These are phyloP conservation scores for Fusarium luffae DNA, from an alignment of 2,329 filamentous ascomycete species.

Conservation along the genomic window DNA sequence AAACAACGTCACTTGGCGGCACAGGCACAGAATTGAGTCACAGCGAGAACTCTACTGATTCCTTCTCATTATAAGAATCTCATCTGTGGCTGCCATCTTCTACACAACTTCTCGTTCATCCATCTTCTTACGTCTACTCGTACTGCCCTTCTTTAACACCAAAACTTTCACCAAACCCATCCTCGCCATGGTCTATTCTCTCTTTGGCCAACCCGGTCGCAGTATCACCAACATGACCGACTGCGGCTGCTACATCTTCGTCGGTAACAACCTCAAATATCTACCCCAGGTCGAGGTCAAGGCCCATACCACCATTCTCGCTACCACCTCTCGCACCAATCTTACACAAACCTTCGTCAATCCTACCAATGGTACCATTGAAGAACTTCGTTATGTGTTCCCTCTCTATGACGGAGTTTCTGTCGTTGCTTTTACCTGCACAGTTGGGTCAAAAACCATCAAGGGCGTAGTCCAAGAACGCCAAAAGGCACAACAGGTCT, in stretches of 20 bases:
- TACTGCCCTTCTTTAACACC: not conserved
- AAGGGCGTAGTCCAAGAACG: constrained; percentile 75
- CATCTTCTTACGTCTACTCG: not conserved
- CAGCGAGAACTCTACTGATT: not conserved
- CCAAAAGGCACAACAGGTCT: constrained; percentile 68
- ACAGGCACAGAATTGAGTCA: constrained; percentile 5
- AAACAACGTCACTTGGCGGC: not conserved
- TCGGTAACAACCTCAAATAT: constrained; percentile 50
- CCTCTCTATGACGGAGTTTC: constrained; percentile 79
- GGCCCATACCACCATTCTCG: constrained; percentile 70
- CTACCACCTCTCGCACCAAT: constrained; percentile 61
- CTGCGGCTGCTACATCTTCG: constrained; percentile 53
- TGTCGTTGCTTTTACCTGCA: constrained; percentile 74
- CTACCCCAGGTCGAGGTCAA: constrained; percentile 69
- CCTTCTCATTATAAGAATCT: constrained; percentile 12
- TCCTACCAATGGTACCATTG: constrained; percentile 51
- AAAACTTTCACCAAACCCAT: not conserved
- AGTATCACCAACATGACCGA: not conserved
- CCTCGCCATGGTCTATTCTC: not conserved
- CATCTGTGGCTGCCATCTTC: not conserved
- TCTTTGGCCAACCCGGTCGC: not conserved
- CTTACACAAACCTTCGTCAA: constrained; percentile 72
- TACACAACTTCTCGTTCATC: not conserved
- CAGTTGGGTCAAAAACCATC: constrained; percentile 68
- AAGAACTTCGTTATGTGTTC: constrained; percentile 72